These are phyloP conservation scores for Monosporascus cannonballus DNA, from an alignment of 2,329 filamentous ascomycete genomes.

Conservation along the genomic window DNA sequence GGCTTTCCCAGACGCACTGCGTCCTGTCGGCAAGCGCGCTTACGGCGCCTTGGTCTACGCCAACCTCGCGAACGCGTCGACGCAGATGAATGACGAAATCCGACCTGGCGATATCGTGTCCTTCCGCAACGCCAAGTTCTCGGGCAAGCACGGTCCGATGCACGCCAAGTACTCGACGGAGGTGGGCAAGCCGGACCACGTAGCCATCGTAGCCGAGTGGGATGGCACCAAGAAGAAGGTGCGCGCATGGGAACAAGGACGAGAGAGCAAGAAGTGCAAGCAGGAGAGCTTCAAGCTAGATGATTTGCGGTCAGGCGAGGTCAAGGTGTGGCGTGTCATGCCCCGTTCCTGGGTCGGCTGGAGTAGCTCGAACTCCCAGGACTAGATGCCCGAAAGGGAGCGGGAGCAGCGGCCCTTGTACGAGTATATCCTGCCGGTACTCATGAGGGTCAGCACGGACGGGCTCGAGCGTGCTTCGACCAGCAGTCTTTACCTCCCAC, in stretches of 20 bases:
- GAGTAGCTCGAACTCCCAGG: slow-evolving; percentile 55
- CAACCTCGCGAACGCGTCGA: slow-evolving; percentile 90
- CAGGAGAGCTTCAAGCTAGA: slow-evolving; percentile 90
- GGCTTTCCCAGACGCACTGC: slow-evolving; percentile 66
- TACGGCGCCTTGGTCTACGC: slow-evolving; percentile 92
- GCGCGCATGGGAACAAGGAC: slow-evolving; percentile 87
- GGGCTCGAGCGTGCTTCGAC: slow-evolving; percentile 1
- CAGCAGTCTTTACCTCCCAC: too few species aligned
- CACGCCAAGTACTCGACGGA: slow-evolving; percentile 89
- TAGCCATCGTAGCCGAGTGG: slow-evolving; percentile 91
- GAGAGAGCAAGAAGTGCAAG: slow-evolving; percentile 90
- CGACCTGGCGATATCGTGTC: slow-evolving; percentile 87
- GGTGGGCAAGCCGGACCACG: slow-evolving; percentile 83
- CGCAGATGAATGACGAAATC: slow-evolving; percentile 87
- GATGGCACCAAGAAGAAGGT: slow-evolving; percentile 99
- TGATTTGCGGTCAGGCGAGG: slow-evolving; percentile 86
- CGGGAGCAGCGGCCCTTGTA: slow-evolving; percentile 10
- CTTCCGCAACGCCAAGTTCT: slow-evolving; percentile 88
- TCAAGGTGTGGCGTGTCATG: slow-evolving; percentile 96
- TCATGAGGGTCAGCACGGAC: slow-evolving; percentile 19
- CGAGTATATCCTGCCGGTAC: slow-evolving; percentile 20
- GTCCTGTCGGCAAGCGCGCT: slow-evolving; percentile 78
- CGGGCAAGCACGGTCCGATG: slow-evolving; percentile 92
- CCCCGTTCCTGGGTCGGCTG: slow-evolving; percentile 88
- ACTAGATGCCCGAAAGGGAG: slow-evolving; percentile 35